These are phyloP conservation scores for Tubosaeta brunneosetosa DNA, from an alignment of 768 basidiomycete species.

Conservation along the genomic window DNA sequence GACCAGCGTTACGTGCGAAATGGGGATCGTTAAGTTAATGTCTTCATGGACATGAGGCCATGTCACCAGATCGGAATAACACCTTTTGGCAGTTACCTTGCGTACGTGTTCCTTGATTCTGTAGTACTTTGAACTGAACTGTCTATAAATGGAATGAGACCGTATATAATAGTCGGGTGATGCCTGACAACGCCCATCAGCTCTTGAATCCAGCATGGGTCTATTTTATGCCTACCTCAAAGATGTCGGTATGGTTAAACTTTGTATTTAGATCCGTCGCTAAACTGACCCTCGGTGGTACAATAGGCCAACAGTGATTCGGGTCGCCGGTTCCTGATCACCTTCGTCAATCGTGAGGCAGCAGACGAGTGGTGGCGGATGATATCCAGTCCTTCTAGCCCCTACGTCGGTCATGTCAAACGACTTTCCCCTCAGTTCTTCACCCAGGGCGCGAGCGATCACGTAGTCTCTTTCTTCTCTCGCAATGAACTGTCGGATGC, in stretches of 20 bases:
- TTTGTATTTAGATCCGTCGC: not conserved
- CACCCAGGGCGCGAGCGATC: not conserved
- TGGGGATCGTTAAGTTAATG: slow-evolving; percentile 22
- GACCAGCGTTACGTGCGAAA: slow-evolving; percentile 62
- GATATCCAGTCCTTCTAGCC: slow-evolving; percentile 12
- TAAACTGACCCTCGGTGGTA: not conserved
- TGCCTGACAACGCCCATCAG: no score
- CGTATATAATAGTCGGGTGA: not conserved
- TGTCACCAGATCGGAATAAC: not conserved
- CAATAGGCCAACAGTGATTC: not conserved
- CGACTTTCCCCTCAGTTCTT: slow-evolving; percentile 5
- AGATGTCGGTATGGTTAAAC: not conserved
- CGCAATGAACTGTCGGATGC: not conserved
- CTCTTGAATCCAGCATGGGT: not conserved
- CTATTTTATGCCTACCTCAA: not conserved
- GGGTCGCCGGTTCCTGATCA: slow-evolving; percentile 7
- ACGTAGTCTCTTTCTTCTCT: not conserved
- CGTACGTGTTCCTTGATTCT: not conserved
- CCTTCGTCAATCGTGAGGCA: slow-evolving; percentile 18
- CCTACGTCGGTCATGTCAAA: not conserved
- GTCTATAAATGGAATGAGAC: not conserved
- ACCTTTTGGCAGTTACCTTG: not conserved
- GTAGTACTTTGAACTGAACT: not conserved
- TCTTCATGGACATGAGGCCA: not conserved
- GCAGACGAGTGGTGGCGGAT: slow-evolving; percentile 28